Evolutionary conservation across 208 protist species (phyloP), one percentile per base, ranked within the genome.

Genomic region (Trypanosoma avium): DNA sequence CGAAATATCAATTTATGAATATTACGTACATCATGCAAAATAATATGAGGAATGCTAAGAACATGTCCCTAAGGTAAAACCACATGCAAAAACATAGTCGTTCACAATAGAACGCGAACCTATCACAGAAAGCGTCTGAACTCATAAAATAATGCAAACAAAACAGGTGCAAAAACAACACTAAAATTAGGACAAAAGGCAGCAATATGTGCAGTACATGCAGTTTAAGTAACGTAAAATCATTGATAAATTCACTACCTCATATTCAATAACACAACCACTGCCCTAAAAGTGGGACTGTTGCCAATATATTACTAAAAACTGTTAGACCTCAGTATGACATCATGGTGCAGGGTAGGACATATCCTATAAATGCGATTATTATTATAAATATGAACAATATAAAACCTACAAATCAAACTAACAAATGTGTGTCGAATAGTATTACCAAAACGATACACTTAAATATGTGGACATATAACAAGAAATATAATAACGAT

Each of bases 1-100:
- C 84, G 80, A 91, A 91, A 82, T 91, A 91, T 80, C 84, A 91
- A 82, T 91, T 91, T 47, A 91, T 91, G 77, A 91, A 91, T 43
- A 91, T 77, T 72, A 85, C 77, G 82, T 91, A 91, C 75, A 91
- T 84, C 48, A 87, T 66, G 84, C 75, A 91, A 78, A 91, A 88
- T 71, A 91, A 82, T 53, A 91, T 91, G 58, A 81, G 84, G 80
- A 91, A 91, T 47, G 81, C 80, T 69, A 91, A 79, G 80, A 91
- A 87, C 75, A 91, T 83, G 80, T 91, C 84, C 46, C 84, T 35
- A 63, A 91, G 72, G 79, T 91, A 91, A 82, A 91, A 91, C 57
- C 84, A 91, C 84, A 91, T 88, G 70, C 81, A 87, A 91, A 91
- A 91, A 76, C 71, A 79, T 65, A 91, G 52, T 53, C 84, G 43